Evolutionary conservation across 495 filamentous ascomycete genomes (phyloP), one percentile per base, ranked within the genome.

Genomic region (Astrocystis sublimbata): DNA sequence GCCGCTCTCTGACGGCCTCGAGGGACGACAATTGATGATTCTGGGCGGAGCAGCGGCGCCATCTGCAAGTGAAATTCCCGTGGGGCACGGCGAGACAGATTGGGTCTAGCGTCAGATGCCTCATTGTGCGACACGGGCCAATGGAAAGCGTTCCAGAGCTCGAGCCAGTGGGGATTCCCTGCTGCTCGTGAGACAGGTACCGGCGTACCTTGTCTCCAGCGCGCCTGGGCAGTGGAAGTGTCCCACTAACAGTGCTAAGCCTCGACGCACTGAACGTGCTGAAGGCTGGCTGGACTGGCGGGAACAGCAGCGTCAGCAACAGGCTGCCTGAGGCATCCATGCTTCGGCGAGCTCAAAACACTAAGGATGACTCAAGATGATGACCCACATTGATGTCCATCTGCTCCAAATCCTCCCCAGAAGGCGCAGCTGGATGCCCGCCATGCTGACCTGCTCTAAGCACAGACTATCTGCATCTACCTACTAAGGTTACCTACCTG

Each of bases 21-120:
- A 68, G 52, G 63, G 55, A 49, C 59, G 59, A 68, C 65, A 65
- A 70, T 66, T 66, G 8, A 35, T 65, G 59, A 68, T 65, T 45
- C 36, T 45, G 41, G 70, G 70, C 70, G 67, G 70, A 72, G 70
- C 68, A 70, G 49, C 58, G 63, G 56, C 46, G 21, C 42, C 61
- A 63, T 63, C 33, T 58, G 61, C 61, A 57, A 50, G 54, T 43
- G 53, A 40, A 57, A 63, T 63, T 42, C 53, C 19, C 42, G 52
- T 58, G 61, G 61, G 23, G 3, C 61, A 40, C 61, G 61, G 61
- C 61, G 61, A 63, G 61, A 50, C 53, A 35, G 17, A 58, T 43
- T 5, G 4, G 53, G 61, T n/a, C 3, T 50, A 58, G 61, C 35
- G 61, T 23, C 2, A 13, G 28, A 6, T n/a, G 35, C 12, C 45